Conservation (phyloP, 257 asterid genomes). For the Gardenia jasminoides region DNA sequence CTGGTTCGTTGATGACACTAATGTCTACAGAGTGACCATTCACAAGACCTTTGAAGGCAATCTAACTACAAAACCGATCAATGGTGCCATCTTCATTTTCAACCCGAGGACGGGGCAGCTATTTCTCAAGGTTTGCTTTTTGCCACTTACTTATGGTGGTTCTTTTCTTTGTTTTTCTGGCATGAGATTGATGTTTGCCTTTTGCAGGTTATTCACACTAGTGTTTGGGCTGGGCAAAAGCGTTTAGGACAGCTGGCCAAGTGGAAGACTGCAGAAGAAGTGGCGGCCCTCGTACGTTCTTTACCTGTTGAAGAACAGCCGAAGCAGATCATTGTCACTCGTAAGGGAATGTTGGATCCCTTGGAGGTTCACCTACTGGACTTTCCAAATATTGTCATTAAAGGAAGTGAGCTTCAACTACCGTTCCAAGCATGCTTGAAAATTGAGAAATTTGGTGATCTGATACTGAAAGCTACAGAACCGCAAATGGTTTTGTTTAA, state of each 20-base stretch:
- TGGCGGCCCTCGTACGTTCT: constrained; percentile 95
- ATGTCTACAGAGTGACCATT: constrained; percentile 94
- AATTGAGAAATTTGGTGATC: constrained; percentile 98
- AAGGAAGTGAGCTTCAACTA: constrained; percentile 98
- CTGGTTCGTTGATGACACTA: constrained; percentile 99
- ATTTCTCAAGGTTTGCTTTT: constrained; percentile 67
- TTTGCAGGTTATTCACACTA: constrained; percentile 92
- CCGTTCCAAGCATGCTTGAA: constrained; percentile 99
- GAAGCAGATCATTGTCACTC: constrained; percentile 92
- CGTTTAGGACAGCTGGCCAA: constrained; percentile 98
- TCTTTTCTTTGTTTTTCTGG: background rate
- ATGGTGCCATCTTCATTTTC: constrained; percentile 96
- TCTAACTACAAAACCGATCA: constrained; percentile 93
- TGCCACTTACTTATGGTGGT: background rate
- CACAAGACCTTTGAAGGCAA: constrained; percentile 99
- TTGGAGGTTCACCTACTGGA: constrained; percentile 97
- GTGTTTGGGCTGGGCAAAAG: constrained; percentile 99
- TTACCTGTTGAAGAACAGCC: constrained; percentile 99
- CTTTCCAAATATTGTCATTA: constrained; percentile 96
- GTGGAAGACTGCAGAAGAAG: constrained; percentile 99
- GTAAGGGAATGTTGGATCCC: constrained; percentile 99
- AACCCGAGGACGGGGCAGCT: constrained; percentile 97
- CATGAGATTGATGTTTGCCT: background rate
- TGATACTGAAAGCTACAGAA: constrained; percentile 92
- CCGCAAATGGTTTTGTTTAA: constrained; percentile 99